Evolutionary conservation across 1,284 basidiomycete species (phyloP).

Genomic region (Tilletia walkeri): DNA sequence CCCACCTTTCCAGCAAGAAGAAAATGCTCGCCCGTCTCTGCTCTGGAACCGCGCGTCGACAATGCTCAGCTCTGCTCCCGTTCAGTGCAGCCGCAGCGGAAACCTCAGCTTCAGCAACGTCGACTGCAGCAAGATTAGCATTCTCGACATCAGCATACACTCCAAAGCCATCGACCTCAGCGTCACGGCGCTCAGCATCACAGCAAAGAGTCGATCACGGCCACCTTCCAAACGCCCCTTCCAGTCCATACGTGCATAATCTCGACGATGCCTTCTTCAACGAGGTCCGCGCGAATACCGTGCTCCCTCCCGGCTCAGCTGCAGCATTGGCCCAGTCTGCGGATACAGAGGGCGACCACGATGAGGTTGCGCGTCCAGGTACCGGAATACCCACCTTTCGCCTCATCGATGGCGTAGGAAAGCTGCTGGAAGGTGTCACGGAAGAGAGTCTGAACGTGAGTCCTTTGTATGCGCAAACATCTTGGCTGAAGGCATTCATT

Average conservation of each 20-base stretch:
- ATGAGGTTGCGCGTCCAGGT: slow-evolving; percentile 27
- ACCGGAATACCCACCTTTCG: slow-evolving; percentile 47
- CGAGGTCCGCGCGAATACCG: slow-evolving; percentile 30
- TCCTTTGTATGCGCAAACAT: background rate
- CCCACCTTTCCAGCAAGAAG: no score
- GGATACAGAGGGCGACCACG: background rate
- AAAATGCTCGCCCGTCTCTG: no score
- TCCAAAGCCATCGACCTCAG: no score
- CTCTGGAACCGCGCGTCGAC: no score
- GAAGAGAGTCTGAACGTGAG: slow-evolving; percentile 37
- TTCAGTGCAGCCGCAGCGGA: no score
- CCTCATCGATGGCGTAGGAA: slow-evolving; percentile 41
- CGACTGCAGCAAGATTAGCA: no score
- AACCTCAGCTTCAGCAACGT: no score
- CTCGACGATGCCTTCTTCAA: slow-evolving; percentile 47
- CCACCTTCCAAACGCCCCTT: slow-evolving; percentile 41
- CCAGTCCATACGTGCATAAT: slow-evolving; percentile 39
- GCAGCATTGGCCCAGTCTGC: background rate
- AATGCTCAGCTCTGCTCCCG: no score
- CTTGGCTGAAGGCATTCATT: background rate
- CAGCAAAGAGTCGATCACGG: slow-evolving; percentile 21
- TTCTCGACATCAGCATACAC: no score
- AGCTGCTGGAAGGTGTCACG: slow-evolving; percentile 36
- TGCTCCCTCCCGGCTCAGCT: slow-evolving; percentile 17
- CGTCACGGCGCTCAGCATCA: no score